These are phyloP conservation scores for Fusarium neocosmosporiellum DNA, from an alignment of 2,329 filamentous ascomycete species.

Conservation along the genomic window DNA sequence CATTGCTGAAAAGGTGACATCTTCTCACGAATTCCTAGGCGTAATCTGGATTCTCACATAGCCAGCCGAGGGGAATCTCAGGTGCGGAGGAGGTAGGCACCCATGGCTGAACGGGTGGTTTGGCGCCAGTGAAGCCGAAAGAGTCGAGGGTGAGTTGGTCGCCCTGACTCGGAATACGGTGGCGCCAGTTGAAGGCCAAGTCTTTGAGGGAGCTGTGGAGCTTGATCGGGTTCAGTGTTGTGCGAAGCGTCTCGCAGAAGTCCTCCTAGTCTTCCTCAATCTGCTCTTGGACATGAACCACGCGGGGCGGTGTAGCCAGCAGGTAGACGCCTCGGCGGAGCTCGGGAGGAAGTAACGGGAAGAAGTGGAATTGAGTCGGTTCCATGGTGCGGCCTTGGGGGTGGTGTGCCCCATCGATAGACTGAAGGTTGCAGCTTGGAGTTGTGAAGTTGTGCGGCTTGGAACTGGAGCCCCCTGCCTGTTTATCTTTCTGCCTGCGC, in stretches of 20 bases:
- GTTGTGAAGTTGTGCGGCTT: background rate
- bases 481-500: background rate
- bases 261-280: background rate
- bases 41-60: background rate
- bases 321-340: background rate
- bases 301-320: background rate
- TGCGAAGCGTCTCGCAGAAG: background rate
- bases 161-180: rapidly evolving
- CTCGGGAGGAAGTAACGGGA: background rate
- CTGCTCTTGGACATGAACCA: background rate
- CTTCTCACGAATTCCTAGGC: background rate
- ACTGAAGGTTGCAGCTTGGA: background rate
- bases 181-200: conserved; percentile 5
- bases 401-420: background rate
- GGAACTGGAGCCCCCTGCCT: background rate
- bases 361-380: background rate
- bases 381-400: background rate
- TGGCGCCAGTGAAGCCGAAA: background rate
- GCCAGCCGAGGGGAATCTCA: background rate
- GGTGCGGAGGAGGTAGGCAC: background rate
- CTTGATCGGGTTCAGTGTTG: background rate
- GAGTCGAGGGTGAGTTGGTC: background rate
- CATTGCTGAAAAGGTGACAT: background rate
- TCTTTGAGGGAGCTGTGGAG: background rate
- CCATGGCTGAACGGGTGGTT: background rate